Conservation (phyloP, 139 green algal genomes). For the Closterium sp. region DNA sequence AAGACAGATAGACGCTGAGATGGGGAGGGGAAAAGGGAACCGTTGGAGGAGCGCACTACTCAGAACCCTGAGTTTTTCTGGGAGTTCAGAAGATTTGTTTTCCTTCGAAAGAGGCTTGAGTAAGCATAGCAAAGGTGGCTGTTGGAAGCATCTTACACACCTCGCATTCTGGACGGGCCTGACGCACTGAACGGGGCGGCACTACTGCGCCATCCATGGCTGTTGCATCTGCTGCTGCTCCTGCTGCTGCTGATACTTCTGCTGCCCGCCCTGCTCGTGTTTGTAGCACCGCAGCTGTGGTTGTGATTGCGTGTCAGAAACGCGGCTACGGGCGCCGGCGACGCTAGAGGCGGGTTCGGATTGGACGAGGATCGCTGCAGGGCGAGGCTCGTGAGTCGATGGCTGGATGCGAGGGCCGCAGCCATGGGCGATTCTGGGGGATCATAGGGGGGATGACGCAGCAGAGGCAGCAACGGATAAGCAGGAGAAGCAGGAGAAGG, state of each 20-base stretch:
- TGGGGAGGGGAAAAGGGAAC: too few relatives aligned
- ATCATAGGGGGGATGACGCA: neutral
- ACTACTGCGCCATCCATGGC: neutral
- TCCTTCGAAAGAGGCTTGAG: too few relatives aligned
- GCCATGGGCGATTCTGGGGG: neutral
- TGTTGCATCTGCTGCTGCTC: neutral
- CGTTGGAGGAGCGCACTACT: too few relatives aligned
- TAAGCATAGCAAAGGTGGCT: too few relatives aligned
- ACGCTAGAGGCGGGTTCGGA: neutral
- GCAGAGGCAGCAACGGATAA: too few relatives aligned
- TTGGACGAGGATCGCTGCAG: neutral
- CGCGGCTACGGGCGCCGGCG: neutral
- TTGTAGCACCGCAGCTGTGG: neutral
- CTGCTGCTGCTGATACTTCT: neutral
- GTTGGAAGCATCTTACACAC: too few relatives aligned
- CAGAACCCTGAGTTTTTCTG: too few relatives aligned
- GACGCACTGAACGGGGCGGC: neutral
- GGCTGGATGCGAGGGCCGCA: neutral
- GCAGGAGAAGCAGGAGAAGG: neutral
- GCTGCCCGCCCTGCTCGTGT: neutral
- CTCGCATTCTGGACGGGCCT: neutral
- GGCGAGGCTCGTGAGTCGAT: neutral
- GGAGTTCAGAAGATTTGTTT: too few relatives aligned
- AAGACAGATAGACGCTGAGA: too few relatives aligned
- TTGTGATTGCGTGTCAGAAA: neutral